phyloP scores from a whole-genome alignment of 2,329 filamentous ascomycete species.

The Didymella pomorum region DNA sequence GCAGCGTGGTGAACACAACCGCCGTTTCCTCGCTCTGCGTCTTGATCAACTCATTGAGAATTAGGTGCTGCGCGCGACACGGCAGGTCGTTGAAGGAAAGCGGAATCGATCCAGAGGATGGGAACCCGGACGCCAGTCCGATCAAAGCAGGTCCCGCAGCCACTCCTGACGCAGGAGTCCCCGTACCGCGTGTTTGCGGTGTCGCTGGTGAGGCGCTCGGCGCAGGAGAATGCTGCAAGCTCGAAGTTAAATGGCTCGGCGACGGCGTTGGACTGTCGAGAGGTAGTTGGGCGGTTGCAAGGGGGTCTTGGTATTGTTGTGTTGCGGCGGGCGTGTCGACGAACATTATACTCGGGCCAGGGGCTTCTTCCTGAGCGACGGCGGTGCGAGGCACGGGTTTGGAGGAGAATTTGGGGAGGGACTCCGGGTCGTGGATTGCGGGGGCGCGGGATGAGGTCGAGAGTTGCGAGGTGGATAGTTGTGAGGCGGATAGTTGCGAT shows the following conservation, averaged over 20 bases:
- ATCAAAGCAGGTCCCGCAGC: neutral
- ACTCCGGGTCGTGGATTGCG: slow-evolving; percentile 60
- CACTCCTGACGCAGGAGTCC: neutral
- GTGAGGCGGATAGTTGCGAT: slow-evolving; percentile 31
- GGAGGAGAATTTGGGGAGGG: slow-evolving; percentile 72
- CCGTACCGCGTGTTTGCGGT: slow-evolving; percentile 1
- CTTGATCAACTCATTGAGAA: slow-evolving; percentile 83
- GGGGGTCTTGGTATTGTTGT: slow-evolving; percentile 31
- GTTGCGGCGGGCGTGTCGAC: slow-evolving; percentile 54
- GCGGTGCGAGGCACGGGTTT: slow-evolving; percentile 75
- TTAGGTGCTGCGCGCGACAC: slow-evolving; percentile 82
- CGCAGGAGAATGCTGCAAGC: slow-evolving; percentile 8
- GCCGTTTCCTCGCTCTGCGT: slow-evolving; percentile 62
- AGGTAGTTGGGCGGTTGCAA: slow-evolving; percentile 21
- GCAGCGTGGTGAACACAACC: slow-evolving; percentile 83
- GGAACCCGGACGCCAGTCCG: slow-evolving; percentile 53
- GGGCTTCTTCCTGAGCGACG: slow-evolving; percentile 68
- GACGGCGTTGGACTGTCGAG: slow-evolving; percentile 8
- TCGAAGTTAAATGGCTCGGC: slow-evolving; percentile 8
- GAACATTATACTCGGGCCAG: slow-evolving; percentile 79
- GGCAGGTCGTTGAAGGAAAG: slow-evolving; percentile 88
- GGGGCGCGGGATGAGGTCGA: slow-evolving; percentile 51
- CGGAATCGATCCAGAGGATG: slow-evolving; percentile 69
- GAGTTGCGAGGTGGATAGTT: slow-evolving; percentile 28
- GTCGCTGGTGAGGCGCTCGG: slow-evolving; percentile 5